Conservation (phyloP, 768 basidiomycete species). For the Boletus rex-veris region DNA sequence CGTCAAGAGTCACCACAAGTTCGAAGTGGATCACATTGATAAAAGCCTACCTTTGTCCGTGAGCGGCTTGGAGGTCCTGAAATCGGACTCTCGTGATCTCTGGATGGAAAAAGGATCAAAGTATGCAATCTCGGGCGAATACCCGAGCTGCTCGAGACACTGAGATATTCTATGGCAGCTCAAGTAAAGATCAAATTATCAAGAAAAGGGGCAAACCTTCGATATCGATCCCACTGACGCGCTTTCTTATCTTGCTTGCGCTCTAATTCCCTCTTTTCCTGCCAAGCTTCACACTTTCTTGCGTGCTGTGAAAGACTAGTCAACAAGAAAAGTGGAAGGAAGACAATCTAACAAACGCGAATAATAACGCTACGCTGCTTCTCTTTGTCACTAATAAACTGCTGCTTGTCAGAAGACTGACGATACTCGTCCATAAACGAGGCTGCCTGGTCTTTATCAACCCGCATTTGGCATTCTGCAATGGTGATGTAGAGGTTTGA, state of each 20-base stretch:
- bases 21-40: background rate
- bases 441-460: constrained; percentile 8
- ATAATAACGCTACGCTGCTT: background rate
- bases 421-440: constrained; percentile 9
- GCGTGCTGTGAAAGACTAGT: constrained; percentile 5
- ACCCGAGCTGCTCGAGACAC: constrained; percentile 5
- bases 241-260: background rate
- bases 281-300: constrained; percentile 1
- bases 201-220: background rate
- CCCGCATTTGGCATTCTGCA: background rate
- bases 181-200: background rate
- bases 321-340: background rate
- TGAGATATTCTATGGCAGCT: constrained; percentile 4
- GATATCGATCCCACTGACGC: background rate
- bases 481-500: background rate
- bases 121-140: background rate
- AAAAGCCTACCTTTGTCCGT: constrained; percentile 2
- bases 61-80: constrained; percentile 4
- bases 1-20: background rate
- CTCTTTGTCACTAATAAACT: background rate
- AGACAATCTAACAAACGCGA: background rate
- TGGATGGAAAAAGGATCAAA: background rate
- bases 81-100: background rate
- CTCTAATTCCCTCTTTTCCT: background rate
- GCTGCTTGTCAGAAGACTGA: background rate